Evolutionary conservation across 352 stramenopile species (phyloP).

Genomic region (Globisporangium paddicum): DNA sequence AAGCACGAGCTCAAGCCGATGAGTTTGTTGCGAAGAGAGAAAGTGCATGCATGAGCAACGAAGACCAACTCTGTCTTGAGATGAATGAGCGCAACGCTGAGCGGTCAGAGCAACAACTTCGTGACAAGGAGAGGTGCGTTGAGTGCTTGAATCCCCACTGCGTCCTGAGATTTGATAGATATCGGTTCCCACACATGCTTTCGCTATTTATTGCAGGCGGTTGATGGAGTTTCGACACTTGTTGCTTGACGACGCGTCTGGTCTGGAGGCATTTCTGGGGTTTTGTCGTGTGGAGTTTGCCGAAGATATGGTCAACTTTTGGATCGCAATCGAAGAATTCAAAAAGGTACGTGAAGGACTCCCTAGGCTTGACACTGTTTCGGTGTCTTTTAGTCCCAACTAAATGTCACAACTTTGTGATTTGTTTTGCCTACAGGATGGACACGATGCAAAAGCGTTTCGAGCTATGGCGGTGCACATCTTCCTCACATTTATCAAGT

Average conservation of each 20-base stretch:
- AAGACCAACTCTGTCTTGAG: constrained; percentile 28
- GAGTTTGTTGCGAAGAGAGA: constrained; percentile 37
- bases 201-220: constrained; percentile 17
- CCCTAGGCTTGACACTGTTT: no score
- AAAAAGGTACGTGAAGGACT: constrained; percentile 25
- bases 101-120: constrained; percentile 14
- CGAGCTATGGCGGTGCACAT: constrained; percentile 36
- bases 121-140: constrained; percentile 27
- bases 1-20: constrained; percentile 22
- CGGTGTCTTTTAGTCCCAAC: not conserved
- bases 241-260: constrained; percentile 30
- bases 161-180: not conserved
- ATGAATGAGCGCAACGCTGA: constrained; percentile 18
- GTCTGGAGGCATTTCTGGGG: constrained; percentile 26
- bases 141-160: no score
- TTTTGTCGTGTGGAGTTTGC: constrained; percentile 50
- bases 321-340: constrained; percentile 53
- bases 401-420: not conserved
- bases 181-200: not conserved
- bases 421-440: constrained; percentile 11
- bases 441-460: constrained; percentile 29
- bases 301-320: constrained; percentile 52
- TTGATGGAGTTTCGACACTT: constrained; percentile 28
- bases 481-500: constrained; percentile 63
- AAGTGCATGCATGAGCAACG: constrained; percentile 20